These are phyloP conservation scores for Wallacemonas sp. DNA, from an alignment of 208 protist genomes.

Conservation along the genomic window DNA sequence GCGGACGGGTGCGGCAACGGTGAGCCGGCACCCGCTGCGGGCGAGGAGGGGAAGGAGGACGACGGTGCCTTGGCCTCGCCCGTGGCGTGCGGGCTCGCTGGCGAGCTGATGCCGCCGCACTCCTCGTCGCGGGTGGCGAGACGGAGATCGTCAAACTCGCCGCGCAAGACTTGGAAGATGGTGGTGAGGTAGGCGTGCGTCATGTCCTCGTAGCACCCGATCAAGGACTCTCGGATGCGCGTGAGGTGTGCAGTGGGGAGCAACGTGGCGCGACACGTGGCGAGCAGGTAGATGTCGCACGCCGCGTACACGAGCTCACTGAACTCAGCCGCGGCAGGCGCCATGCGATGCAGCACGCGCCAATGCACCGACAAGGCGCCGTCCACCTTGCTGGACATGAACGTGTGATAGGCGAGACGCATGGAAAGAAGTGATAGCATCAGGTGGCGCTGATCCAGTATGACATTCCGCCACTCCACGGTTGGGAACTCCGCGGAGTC, in stretches of 20 bases:
- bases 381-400: constrained; percentile 68
- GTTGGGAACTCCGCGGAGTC: constrained; percentile 79
- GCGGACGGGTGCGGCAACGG: background rate
- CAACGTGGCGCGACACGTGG: constrained; percentile 56
- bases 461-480: constrained; percentile 51
- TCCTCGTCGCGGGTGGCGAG: background rate
- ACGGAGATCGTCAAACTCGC: constrained; percentile 17
- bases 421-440: constrained; percentile 73
- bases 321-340: constrained; percentile 56
- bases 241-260: constrained; percentile 75
- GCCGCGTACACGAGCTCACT: constrained; percentile 69
- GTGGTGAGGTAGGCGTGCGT: constrained; percentile 69
- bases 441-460: constrained; percentile 60
- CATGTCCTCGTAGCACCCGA: constrained; percentile 58
- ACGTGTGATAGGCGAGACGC: constrained; percentile 76
- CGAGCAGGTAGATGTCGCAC: constrained; percentile 74
- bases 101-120: background rate
- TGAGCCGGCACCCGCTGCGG: background rate
- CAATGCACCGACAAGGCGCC: constrained; percentile 74
- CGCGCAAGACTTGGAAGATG: constrained; percentile 59
- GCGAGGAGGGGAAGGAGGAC: background rate
- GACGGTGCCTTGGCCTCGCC: background rate
- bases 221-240: constrained; percentile 66
- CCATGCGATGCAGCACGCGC: constrained; percentile 81
- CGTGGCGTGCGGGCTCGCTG: background rate